Evolutionary conservation across 371 early-diverging fungal species (phyloP).

Genomic region (Mucor racemosus): DNA sequence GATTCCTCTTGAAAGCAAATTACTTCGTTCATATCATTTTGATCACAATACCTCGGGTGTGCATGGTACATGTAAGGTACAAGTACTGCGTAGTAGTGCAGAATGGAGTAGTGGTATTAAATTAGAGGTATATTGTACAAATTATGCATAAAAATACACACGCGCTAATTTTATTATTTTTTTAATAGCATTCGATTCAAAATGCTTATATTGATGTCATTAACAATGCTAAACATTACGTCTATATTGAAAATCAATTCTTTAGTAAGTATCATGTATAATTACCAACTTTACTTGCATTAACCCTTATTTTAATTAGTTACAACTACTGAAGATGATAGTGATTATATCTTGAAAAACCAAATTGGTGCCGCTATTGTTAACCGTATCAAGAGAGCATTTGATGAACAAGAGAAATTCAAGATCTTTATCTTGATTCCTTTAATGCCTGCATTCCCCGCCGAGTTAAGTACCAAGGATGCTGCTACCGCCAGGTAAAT

Average conservation of each 20-base stretch:
- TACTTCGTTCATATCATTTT: slow-evolving; percentile 36
- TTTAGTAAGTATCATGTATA: slow-evolving; percentile 67
- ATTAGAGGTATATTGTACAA: slow-evolving; percentile 36
- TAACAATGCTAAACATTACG: slow-evolving; percentile 74
- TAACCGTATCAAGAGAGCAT: slow-evolving; percentile 79
- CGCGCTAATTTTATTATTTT: not conserved
- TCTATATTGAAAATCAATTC: slow-evolving; percentile 98
- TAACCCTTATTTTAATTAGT: slow-evolving; percentile 38
- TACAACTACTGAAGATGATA: slow-evolving; percentile 61
- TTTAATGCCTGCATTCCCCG: slow-evolving; percentile 90
- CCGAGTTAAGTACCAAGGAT: slow-evolving; percentile 74
- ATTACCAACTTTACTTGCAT: not conserved
- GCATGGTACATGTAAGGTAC: slow-evolving; percentile 62
- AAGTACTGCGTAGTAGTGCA: slow-evolving; percentile 74
- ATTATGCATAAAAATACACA: not conserved
- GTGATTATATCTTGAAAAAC: slow-evolving; percentile 66
- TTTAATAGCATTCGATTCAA: slow-evolving; percentile 76
- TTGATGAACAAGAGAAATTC: slow-evolving; percentile 70
- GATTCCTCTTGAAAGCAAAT: slow-evolving; percentile 27
- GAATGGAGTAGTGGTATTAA: slow-evolving; percentile 72
- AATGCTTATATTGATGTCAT: slow-evolving; percentile 84
- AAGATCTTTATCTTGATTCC: slow-evolving; percentile 89
- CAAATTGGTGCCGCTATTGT: slow-evolving; percentile 80
- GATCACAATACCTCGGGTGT: slow-evolving; percentile 34
- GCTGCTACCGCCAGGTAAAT: slow-evolving; percentile 73